A percentile compares a stretch with the other conserved stretches of the same genome.
phyloP scores from a whole-genome alignment of 225 moss, liverwort and hornwort genomes.

The Antitrichia curtipendula region DNA sequence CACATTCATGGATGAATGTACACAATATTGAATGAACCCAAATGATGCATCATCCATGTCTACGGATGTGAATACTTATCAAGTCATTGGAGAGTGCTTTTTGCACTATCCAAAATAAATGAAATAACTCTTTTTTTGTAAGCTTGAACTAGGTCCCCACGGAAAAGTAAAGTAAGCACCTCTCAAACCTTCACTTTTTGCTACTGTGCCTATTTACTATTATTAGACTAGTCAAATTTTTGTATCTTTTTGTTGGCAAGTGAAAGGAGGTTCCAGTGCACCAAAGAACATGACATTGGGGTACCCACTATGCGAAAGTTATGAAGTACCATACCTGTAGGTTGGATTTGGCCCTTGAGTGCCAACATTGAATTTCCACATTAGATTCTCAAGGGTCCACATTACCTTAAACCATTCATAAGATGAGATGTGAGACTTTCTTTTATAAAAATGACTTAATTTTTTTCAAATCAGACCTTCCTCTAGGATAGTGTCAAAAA shows the following conservation, averaged over 20 bases:
- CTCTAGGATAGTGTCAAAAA: too few species aligned
- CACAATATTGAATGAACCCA: neutral
- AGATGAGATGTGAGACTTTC: too few species aligned
- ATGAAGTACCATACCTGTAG: too few species aligned
- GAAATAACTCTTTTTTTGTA: neutral
- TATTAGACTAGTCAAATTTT: neutral
- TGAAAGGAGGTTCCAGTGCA: neutral
- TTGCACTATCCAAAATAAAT: fast-evolving
- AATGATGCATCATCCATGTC: neutral
- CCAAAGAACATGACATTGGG: neutral
- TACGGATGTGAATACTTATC: neutral
- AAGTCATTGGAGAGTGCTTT: neutral
- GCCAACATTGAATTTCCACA: too few species aligned
- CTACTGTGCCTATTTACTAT: fast-evolving
- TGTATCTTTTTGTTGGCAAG: neutral
- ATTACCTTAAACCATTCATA: too few species aligned
- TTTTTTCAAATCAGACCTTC: too few species aligned
- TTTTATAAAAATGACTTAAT: too few species aligned
- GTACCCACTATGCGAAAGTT: neutral
- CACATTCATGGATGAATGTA: fast-evolving
- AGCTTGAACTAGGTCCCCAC: fast-evolving
- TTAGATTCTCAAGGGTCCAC: too few species aligned
- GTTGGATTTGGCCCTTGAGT: too few species aligned
- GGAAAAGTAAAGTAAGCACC: fast-evolving
- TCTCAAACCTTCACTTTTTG: fast-evolving